phyloP scores from a whole-genome alignment of 2,329 filamentous ascomycete species.

The Capronia epimyces region DNA sequence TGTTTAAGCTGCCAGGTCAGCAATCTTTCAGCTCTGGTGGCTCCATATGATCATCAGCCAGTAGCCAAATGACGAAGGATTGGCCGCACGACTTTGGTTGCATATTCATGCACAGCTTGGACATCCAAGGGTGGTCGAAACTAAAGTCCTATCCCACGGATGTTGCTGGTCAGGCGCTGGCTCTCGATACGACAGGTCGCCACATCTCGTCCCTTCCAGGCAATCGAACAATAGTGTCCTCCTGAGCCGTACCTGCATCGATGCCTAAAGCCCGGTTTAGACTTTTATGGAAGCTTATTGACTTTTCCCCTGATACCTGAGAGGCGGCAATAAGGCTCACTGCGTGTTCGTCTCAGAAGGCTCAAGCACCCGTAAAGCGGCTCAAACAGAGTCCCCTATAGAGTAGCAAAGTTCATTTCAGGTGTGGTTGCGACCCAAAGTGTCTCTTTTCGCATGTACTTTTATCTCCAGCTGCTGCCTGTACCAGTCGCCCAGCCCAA shows the following conservation, averaged over 20 bases:
- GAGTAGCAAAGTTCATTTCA: too few relatives aligned
- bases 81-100: neutral
- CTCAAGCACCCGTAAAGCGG: too few relatives aligned
- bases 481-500: constrained; percentile 27
- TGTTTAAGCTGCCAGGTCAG: too few relatives aligned
- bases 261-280: neutral
- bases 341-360: too few relatives aligned
- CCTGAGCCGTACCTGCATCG: neutral
- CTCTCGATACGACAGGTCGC: neutral
- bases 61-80: neutral
- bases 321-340: too few relatives aligned
- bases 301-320: neutral
- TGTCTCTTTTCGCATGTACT: neutral
- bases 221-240: neutral
- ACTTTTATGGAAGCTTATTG: neutral
- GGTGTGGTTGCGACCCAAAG: neutral
- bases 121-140: neutral
- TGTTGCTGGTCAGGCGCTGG: neutral
- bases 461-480: constrained; percentile 27
- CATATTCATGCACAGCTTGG: too few relatives aligned
- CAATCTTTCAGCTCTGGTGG: neutral
- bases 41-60: neutral
- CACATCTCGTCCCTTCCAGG: neutral
- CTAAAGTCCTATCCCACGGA: neutral
- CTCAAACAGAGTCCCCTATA: too few relatives aligned